These are phyloP conservation scores for Alternaria panax DNA, from an alignment of 2,329 filamentous ascomycete species.

Conservation along the genomic window DNA sequence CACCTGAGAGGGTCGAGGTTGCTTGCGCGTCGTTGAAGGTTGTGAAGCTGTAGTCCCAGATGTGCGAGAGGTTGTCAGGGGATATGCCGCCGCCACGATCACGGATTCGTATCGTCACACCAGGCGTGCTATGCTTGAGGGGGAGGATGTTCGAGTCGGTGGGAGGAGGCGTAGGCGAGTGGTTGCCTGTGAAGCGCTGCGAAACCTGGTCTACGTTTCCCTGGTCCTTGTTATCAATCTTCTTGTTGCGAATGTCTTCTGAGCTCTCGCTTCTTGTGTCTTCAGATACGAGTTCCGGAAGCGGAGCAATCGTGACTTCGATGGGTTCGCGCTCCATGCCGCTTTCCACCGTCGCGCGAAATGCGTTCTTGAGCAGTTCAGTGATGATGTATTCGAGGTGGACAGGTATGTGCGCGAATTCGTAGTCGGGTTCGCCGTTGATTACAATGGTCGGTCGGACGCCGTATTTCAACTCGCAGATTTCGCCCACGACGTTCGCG, in stretches of 20 bases:
- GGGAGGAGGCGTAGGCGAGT: slow-evolving; percentile 23
- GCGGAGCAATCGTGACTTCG: slow-evolving; percentile 87
- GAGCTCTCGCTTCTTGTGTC: slow-evolving; percentile 17
- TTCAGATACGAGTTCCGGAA: slow-evolving; percentile 58
- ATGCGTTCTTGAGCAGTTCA: slow-evolving; percentile 95
- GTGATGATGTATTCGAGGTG: slow-evolving; percentile 98
- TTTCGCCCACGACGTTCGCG: slow-evolving; percentile 90
- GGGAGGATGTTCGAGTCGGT: slow-evolving; percentile 52
- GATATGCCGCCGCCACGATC: slow-evolving; percentile 94
- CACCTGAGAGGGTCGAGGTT: slow-evolving; percentile 54
- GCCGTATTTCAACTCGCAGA: slow-evolving; percentile 95
- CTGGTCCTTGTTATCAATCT: slow-evolving; percentile 40
- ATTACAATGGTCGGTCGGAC: slow-evolving; percentile 81
- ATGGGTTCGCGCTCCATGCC: slow-evolving; percentile 81
- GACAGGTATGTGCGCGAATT: slow-evolving; percentile 92
- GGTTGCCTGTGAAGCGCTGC: slow-evolving; percentile 37
- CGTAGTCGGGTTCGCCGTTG: slow-evolving; percentile 84
- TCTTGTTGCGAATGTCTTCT: slow-evolving; percentile 16
- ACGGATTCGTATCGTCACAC: slow-evolving; percentile 92
- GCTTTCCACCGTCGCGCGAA: slow-evolving; percentile 88
- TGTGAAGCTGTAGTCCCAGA: slow-evolving; percentile 98
- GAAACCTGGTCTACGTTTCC: slow-evolving; percentile 45
- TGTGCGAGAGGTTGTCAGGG: slow-evolving; percentile 80
- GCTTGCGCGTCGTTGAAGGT: slow-evolving; percentile 79
- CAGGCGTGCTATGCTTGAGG: slow-evolving; percentile 66